Evolutionary conservation across 1,284 basidiomycete genomes (phyloP), one percentile per base, ranked within the genome.

Genomic region (Cryptococcus wingfieldii): DNA sequence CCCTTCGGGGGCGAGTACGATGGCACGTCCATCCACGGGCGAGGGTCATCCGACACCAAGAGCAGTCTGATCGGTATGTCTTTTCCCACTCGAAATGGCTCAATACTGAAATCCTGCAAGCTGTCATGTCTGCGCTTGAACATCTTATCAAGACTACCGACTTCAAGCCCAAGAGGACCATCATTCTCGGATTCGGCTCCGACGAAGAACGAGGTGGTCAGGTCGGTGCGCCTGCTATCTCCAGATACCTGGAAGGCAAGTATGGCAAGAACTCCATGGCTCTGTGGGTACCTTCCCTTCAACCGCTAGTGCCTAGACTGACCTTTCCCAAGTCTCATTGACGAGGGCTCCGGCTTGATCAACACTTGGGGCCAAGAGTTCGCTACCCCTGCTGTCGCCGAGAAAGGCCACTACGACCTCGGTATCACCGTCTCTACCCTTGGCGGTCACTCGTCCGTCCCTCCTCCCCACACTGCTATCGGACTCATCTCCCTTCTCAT

Each of bases 1-100:
- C 84, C 84, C 4, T 86, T 81, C 67, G 82, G 81, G 5, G 85
- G 85, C 1, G 67, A 82, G 62, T 85, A 80, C 61, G 84, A 86
- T 65, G 84, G 83, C 80, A 66, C 34, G 51, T 56, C 9, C 19
- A 63, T 86, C 38, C 85, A 83, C 82, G 84, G 84, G 5, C 76
- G 85, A 53, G 85, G 84, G 14, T 80, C 62, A 4, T 46, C 75
- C n/a, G 85, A 86, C 56, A 83, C 84, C 69, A 86, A 86, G 67
- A 77, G 80, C 38, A 81, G 80, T 4, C 68, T 86, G 54, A 82
- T 86, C 55, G 58, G 58, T 59, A n/a, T 38, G 58, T 31, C 25
- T 19, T 9, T 18, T 43, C 39, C 23, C 6, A 16, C 14, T 46
- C 23, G 6, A 28, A 5, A 7, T n/a, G n/a, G 3, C 23, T 5